phyloP scores from a whole-genome alignment of 345 rosid species.

The Ceriops zippeliana region DNA sequence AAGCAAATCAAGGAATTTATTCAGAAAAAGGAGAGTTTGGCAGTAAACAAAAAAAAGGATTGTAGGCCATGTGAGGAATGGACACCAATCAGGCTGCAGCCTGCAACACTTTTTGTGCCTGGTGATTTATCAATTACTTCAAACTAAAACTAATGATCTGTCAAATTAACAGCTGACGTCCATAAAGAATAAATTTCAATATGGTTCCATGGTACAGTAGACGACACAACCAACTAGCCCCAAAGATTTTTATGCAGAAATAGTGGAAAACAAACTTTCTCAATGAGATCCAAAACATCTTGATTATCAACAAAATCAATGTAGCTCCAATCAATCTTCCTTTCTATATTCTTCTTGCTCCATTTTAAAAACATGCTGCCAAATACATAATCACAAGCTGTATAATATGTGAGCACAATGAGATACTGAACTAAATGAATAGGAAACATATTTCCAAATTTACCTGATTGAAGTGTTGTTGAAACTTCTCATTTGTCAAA shows the following conservation, averaged over 20 bases:
- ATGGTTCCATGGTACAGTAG: neutral
- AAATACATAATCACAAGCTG: slow-evolving; percentile 23
- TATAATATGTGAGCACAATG: slow-evolving; percentile 10
- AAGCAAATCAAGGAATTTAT: neutral
- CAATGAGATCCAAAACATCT: slow-evolving; percentile 71
- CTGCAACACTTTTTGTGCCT: neutral
- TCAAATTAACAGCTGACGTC: neutral
- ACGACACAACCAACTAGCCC: neutral
- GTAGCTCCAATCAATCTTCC: slow-evolving; percentile 74
- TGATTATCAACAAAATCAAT: slow-evolving; percentile 77
- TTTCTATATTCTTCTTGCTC: slow-evolving; percentile 69
- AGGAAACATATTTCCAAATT: slow-evolving; percentile 16
- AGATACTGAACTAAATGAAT: slow-evolving; percentile 20
- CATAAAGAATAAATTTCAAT: neutral
- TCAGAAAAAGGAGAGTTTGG: neutral
- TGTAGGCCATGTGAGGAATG: neutral
- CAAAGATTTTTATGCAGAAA: too few relatives aligned
- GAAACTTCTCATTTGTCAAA: slow-evolving; percentile 98
- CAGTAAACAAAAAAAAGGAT: slow-evolving; percentile 3
- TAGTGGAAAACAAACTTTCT: slow-evolving; percentile 37
- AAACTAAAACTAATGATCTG: neutral
- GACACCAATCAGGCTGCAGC: neutral
- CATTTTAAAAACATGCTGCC: slow-evolving; percentile 79
- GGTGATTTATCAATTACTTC: neutral
- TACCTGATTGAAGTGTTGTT: slow-evolving; percentile 99